phyloP scores from a whole-genome alignment of 768 basidiomycete genomes.

The Macrolepiota fuliginosa region DNA sequence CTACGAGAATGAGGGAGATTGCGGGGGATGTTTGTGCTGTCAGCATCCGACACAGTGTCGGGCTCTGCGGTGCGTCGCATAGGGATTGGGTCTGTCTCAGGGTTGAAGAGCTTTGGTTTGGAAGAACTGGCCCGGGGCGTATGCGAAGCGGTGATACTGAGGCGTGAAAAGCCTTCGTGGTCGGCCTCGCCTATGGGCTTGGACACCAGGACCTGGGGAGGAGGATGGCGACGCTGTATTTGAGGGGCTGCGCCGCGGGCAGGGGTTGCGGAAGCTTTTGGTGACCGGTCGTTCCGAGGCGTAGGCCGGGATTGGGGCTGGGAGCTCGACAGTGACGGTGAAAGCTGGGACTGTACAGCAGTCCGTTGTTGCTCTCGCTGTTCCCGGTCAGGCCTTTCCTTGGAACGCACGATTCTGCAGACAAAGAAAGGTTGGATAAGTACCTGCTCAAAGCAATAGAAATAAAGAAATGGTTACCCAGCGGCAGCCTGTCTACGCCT shows the following conservation, averaged over 20 bases:
- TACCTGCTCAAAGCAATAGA: neutral
- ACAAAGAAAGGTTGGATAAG: slow-evolving; percentile 3
- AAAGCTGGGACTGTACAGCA: slow-evolving; percentile 20
- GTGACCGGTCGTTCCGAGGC: slow-evolving; percentile 29
- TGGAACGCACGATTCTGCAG: slow-evolving; percentile 41
- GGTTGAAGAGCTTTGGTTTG: slow-evolving; percentile 64
- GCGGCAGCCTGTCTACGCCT: slow-evolving; percentile 55
- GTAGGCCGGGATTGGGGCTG: slow-evolving; percentile 12
- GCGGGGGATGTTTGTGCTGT: slow-evolving; percentile 47
- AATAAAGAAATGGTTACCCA: slow-evolving; percentile 35
- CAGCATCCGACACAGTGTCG: slow-evolving; percentile 60
- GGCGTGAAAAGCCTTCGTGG: slow-evolving; percentile 71
- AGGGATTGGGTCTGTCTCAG: slow-evolving; percentile 65
- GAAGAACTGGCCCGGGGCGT: slow-evolving; percentile 33
- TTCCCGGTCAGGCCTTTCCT: slow-evolving; percentile 45
- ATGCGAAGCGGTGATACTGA: slow-evolving; percentile 62
- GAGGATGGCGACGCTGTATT: slow-evolving; percentile 33
- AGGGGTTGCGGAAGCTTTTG: slow-evolving; percentile 23
- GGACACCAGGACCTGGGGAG: slow-evolving; percentile 33
- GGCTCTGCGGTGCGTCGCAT: slow-evolving; percentile 62
- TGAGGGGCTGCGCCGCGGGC: slow-evolving; percentile 22
- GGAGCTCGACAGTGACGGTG: slow-evolving; percentile 25
- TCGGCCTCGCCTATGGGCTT: slow-evolving; percentile 49
- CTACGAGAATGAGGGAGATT: slow-evolving; percentile 28
- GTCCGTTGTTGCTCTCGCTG: slow-evolving; percentile 20